Percentiles rank a stretch among this genome's conserved stretches.
Evolutionary conservation across 169 alveolate genomes (phyloP).

Genomic region (Plasmodium malariae): DNA sequence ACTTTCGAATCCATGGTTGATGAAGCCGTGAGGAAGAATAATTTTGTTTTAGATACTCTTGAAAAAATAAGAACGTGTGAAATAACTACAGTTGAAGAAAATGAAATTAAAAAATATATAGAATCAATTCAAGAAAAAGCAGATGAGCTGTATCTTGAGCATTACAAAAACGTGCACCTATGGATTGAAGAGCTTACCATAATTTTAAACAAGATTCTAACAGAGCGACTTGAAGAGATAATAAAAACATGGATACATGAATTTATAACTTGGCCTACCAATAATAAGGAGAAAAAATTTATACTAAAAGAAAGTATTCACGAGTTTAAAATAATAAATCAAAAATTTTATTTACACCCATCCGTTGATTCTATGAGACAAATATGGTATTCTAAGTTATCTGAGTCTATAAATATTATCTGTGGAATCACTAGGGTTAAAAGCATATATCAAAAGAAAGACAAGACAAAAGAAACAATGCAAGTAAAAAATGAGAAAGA

Average conservation of each 20-base stretch:
- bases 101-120: slow-evolving; percentile 35
- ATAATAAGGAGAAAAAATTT: slow-evolving; percentile 31
- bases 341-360: slow-evolving; percentile 55
- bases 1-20: slow-evolving; percentile 82
- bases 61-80: slow-evolving; percentile 68
- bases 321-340: slow-evolving; percentile 63
- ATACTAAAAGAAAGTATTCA: slow-evolving; percentile 64
- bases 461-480: slow-evolving; percentile 73
- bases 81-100: slow-evolving; percentile 15
- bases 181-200: slow-evolving; percentile 92
- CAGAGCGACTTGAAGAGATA: slow-evolving; percentile 84
- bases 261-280: slow-evolving; percentile 84
- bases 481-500: slow-evolving; percentile 58
- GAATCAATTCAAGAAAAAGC: slow-evolving; percentile 86
- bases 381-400: slow-evolving; percentile 59
- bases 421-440: slow-evolving; percentile 78
- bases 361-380: slow-evolving; percentile 75
- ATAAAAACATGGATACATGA: slow-evolving; percentile 89
- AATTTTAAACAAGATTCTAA: slow-evolving; percentile 87
- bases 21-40: slow-evolving; percentile 76
- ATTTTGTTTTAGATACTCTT: slow-evolving; percentile 60
- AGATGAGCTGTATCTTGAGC: slow-evolving; percentile 86
- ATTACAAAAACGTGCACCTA: slow-evolving; percentile 87
- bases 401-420: slow-evolving; percentile 66
- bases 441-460: slow-evolving; percentile 80